Conservation (phyloP, 2,329 filamentous ascomycete species). For the Nemania diffusa region DNA sequence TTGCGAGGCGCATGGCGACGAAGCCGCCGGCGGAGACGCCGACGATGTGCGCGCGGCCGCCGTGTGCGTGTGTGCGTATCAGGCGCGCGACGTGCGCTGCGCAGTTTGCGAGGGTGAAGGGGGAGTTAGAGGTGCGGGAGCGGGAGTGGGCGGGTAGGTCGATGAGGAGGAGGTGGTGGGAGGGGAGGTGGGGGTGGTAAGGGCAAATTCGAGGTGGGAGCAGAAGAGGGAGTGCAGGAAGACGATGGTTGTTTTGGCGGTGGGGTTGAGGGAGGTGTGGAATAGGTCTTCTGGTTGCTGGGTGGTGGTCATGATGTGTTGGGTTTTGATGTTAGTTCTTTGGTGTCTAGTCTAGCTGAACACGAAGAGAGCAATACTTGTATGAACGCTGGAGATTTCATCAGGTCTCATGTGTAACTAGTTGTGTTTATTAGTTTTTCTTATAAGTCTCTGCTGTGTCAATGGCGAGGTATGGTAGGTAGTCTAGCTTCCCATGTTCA, state of each 20-base stretch:
- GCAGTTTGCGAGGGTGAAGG: constrained; percentile 46
- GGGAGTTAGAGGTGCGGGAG: constrained; percentile 44
- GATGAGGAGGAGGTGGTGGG: constrained; percentile 54
- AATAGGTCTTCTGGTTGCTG: constrained; percentile 1
- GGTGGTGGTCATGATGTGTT: neutral
- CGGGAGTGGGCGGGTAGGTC: constrained; percentile 55
- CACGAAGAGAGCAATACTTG: neutral
- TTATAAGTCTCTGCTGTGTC: too few species aligned
- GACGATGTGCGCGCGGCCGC: constrained; percentile 53
- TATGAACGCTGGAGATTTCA: neutral
- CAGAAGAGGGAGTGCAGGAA: constrained; percentile 50
- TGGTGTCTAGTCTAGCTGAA: neutral
- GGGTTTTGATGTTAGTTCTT: neutral
- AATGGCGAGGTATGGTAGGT: too few species aligned
- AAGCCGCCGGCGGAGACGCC: constrained; percentile 56
- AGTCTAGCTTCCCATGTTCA: too few species aligned
- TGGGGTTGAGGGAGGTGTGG: constrained; percentile 10
- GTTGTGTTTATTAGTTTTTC: too few species aligned
- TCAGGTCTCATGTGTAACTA: too few species aligned
- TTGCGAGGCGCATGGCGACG: constrained; percentile 49
- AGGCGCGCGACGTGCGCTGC: constrained; percentile 51
- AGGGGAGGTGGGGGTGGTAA: constrained; percentile 49
- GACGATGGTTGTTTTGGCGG: constrained; percentile 44
- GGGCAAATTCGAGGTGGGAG: constrained; percentile 49
- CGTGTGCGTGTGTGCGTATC: constrained; percentile 53